phyloP scores from a whole-genome alignment of 352 stramenopile species.

The Globisporangium cederbergense region DNA sequence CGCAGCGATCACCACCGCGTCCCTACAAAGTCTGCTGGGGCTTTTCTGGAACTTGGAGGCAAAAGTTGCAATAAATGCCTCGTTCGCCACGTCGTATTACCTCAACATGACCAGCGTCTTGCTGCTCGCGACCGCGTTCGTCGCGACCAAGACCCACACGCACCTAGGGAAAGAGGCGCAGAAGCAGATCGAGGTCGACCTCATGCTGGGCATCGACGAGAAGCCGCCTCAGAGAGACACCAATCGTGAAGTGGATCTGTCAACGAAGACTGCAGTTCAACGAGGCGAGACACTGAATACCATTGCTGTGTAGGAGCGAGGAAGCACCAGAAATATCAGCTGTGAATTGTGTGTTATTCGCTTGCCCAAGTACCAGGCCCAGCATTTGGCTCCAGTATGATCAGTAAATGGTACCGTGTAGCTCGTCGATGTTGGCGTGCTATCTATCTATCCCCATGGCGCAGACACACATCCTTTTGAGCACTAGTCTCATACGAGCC shows the following conservation, averaged over 20 bases:
- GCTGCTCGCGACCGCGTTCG: slow-evolving; percentile 25
- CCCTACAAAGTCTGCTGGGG: slow-evolving; percentile 30
- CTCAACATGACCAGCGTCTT: slow-evolving; percentile 33
- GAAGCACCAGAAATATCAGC: too few species aligned
- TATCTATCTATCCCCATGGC: too few species aligned
- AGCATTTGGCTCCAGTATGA: too few species aligned
- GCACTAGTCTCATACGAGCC: too few species aligned
- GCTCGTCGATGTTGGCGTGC: too few species aligned
- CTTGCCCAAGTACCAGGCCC: too few species aligned
- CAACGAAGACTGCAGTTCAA: background rate
- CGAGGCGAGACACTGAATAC: background rate
- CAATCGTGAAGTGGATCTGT: slow-evolving; percentile 14
- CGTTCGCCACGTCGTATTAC: slow-evolving; percentile 50
- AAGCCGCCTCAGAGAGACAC: slow-evolving; percentile 24
- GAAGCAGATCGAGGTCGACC: slow-evolving; percentile 25
- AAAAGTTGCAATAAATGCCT: slow-evolving; percentile 20
- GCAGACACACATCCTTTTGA: too few species aligned
- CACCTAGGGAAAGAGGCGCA: slow-evolving; percentile 36
- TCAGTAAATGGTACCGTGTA: too few species aligned
- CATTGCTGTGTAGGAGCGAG: background rate
- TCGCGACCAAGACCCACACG: slow-evolving; percentile 34
- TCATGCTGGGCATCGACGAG: slow-evolving; percentile 28
- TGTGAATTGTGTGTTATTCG: too few species aligned
- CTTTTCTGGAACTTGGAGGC: slow-evolving; percentile 44
- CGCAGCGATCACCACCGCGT: slow-evolving; percentile 18